Conservation (phyloP, 345 rosid species). For the Acer negundo region DNA sequence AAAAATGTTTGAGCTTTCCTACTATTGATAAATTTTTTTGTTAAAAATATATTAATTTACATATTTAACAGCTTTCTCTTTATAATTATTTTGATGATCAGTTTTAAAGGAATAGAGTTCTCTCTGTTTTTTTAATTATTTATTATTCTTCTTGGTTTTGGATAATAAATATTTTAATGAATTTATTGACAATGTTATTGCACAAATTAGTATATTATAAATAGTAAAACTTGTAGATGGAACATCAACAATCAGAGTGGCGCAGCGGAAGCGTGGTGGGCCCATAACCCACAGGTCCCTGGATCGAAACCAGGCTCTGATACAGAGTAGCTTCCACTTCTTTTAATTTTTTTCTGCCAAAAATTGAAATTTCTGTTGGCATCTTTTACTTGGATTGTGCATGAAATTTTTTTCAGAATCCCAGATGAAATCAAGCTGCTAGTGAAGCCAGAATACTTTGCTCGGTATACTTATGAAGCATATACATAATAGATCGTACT, state of each 20-base stretch:
- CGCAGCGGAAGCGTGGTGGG: conserved; percentile 65
- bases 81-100: no score
- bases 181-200: no score
- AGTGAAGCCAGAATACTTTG: background rate
- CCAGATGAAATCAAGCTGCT: background rate
- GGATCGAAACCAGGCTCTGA: conserved; percentile 51
- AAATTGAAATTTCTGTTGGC: background rate
- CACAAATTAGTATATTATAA: no score
- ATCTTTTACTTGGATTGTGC: background rate
- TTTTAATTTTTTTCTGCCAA: background rate
- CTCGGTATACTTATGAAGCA: no score
- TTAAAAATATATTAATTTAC: no score
- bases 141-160: background rate
- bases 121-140: no score
- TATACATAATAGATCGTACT: no score
- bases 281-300: conserved; percentile 53
- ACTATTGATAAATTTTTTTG: no score
- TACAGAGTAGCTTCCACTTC: background rate
- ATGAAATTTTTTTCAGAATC: no score
- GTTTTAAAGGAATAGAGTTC: background rate
- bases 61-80: background rate
- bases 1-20: no score
- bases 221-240: no score
- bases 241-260: conserved; percentile 36
- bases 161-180: no score